A percentile compares a stretch with the other conserved stretches of the same genome.
Evolutionary conservation across 352 stramenopile genomes (phyloP).

Genomic region (Phytophthora foliorum): DNA sequence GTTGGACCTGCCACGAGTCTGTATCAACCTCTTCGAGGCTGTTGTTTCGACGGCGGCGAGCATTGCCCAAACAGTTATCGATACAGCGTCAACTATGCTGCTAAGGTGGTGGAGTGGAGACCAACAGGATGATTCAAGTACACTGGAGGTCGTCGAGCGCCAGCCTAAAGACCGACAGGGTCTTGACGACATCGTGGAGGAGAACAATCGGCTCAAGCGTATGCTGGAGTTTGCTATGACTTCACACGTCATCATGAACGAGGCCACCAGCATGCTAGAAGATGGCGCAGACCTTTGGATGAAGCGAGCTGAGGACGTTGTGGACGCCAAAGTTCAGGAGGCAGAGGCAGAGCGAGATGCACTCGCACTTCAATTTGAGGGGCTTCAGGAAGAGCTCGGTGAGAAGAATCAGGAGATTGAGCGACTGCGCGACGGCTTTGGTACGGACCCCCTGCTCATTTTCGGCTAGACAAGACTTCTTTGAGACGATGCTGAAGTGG

Average conservation of each 20-base stretch:
- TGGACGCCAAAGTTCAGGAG: slow-evolving; percentile 30
- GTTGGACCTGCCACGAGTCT: slow-evolving; percentile 15
- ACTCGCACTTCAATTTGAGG: slow-evolving; percentile 27
- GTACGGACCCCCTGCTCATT: slow-evolving; percentile 23
- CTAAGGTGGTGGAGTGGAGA: slow-evolving; percentile 27
- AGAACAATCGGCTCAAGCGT: slow-evolving; percentile 38
- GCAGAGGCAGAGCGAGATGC: slow-evolving; percentile 27
- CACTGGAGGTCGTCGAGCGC: slow-evolving; percentile 28
- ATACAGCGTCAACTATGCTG: slow-evolving; percentile 22
- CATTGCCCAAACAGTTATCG: slow-evolving; percentile 15
- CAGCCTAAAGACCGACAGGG: neutral
- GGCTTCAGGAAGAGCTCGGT: slow-evolving; percentile 27
- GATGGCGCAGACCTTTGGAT: slow-evolving; percentile 29
- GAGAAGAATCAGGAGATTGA: slow-evolving; percentile 41
- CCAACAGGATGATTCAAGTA: slow-evolving; percentile 8
- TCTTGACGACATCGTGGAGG: slow-evolving; percentile 29
- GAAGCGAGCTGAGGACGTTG: slow-evolving; percentile 24
- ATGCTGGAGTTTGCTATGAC: slow-evolving; percentile 36
- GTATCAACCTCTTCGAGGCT: slow-evolving; percentile 27
- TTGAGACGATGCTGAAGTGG: slow-evolving; percentile 9
- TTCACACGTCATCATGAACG: slow-evolving; percentile 38
- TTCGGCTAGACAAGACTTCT: slow-evolving; percentile 12
- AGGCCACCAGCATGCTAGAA: slow-evolving; percentile 32
- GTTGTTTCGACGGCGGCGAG: slow-evolving; percentile 21
- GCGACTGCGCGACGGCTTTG: slow-evolving; percentile 30